phyloP scores from a whole-genome alignment of 2,329 filamentous ascomycete species.

The Endoconidiophora polonica region DNA sequence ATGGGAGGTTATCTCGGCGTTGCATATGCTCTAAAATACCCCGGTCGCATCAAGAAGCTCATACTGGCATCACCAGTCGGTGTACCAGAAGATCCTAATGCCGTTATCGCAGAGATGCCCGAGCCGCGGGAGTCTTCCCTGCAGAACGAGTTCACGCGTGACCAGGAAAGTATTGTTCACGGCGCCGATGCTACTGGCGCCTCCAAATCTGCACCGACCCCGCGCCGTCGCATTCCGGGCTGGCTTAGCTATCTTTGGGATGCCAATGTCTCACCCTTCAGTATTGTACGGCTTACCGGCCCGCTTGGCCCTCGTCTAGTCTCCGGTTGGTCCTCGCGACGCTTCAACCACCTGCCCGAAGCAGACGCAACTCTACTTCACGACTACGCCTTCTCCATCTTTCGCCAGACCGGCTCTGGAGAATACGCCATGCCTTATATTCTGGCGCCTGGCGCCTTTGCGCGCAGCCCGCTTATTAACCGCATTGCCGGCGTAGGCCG shows the following conservation, averaged over 20 bases:
- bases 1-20: constrained; percentile 90
- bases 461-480: constrained; percentile 70
- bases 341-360: constrained; percentile 73
- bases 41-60: constrained; percentile 84
- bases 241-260: constrained; percentile 96
- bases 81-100: constrained; percentile 86
- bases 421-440: constrained; percentile 90
- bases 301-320: constrained; percentile 83
- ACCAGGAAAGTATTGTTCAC: constrained; percentile 38
- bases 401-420: constrained; percentile 78
- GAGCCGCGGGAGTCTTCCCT: constrained; percentile 58
- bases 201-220: constrained; percentile 18
- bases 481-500: constrained; percentile 75
- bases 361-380: constrained; percentile 74
- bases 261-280: constrained; percentile 90
- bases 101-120: constrained; percentile 63
- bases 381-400: constrained; percentile 86
- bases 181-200: constrained; percentile 19
- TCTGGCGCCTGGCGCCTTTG: constrained; percentile 83
- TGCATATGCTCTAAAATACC: constrained; percentile 92
- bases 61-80: constrained; percentile 90
- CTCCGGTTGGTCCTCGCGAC: constrained; percentile 83
- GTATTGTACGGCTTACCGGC: constrained; percentile 70
- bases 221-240: constrained; percentile 47
- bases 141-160: constrained; percentile 62